Evolutionary conservation across 78 protist species (phyloP), one percentile per base, ranked within the genome.

Genomic region (Tieghemostelium lacteum): DNA sequence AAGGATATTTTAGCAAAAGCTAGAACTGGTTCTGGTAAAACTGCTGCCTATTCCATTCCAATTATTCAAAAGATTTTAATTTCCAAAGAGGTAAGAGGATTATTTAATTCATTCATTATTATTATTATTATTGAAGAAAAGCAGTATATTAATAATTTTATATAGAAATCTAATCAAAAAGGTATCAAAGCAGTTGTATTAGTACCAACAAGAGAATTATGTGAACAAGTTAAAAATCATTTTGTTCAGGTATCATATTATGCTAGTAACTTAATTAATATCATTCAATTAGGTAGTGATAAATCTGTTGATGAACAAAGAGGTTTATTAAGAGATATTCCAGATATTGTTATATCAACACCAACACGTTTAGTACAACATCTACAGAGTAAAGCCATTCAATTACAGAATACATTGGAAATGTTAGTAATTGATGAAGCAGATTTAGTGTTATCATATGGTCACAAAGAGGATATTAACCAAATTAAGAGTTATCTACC

Each of bases 21-120:
- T 0, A 69, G 88, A 45, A 96, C 98, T 28, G 97, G 98, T 40
- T 92, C 96, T 0, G 98, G 98, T 72, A 96, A 96, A 85, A 96
- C 97, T 24, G 80, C 69, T 17, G 97, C 97, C 19, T 97, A 97
- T 63, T 61, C 89, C 58, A 14, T 95, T 2, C 98, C 98, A 26
- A 58, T 89, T 19, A 52, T 95, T 31, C 95, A 97, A 61, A 34
- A 57, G 42, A 52, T 96, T 20, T 77, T 96, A 37, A 34, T 40
- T 63, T 57, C 66, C 16, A 87, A 85, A 73, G 85, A 65, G 37
- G 77, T 70, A 65, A 17, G 69, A 58, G 33, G 8, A 3, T 2
- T 37, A 24, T 28, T 7, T 28, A 16, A 36, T 28, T 2, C 65
- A 37, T 28, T 20, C 3, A 42, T 61, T 12, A 8, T 31, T 12